Base-by-base conservation (phyloP, 2,329 filamentous ascomycete genomes). In the Pyrenophora seminiperda region DNA sequence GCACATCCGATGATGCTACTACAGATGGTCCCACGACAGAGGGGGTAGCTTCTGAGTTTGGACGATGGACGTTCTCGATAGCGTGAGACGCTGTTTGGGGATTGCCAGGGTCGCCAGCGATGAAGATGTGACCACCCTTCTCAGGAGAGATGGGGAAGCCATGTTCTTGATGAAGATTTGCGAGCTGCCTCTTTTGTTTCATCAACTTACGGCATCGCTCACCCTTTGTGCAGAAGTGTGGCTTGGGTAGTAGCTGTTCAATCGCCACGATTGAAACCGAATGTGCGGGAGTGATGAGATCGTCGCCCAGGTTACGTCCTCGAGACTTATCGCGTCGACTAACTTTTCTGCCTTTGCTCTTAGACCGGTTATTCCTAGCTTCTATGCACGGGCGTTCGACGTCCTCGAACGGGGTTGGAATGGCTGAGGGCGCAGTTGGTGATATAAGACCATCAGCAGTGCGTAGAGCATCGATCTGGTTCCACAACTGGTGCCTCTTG, bases 191-290 rank as follows among this genome's bases (percentile, higher is more conserved):
- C 72, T 96, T 89, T 67, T 93, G 88, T 70, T 87, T 90, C 71
- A 82, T 84, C 82, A 83, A 96, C 71, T 91, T 95, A 40, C 84
- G 79, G 73, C 92, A 96, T 61, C 88, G 86, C 72, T 94, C 89
- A 37, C 92, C 92, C 72, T 95, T 96, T 37, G 85, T 84, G 75
- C 92, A 97, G 48, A 82, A 82, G 74, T 96, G 92, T 13, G 87
- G 84, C 75, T 90, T 92, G 4, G 91, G 91, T 46, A 96, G 81
- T 45, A 94, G 78, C 72, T 96, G 90, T 75, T 96, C 91, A 56
- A 96, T 96, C 20, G 89, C 91, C 27, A 96, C 91, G 61, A 96
- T 96, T 0, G 91, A 96, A 3, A 94, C 87, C 1, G 90, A 93
- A 71, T 96, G 90, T 50, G 86, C 82, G 2, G 90, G 90, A 1